These are phyloP conservation scores for Talaromyces wortmannii DNA, from an alignment of 495 filamentous ascomycete genomes.

Conservation along the genomic window DNA sequence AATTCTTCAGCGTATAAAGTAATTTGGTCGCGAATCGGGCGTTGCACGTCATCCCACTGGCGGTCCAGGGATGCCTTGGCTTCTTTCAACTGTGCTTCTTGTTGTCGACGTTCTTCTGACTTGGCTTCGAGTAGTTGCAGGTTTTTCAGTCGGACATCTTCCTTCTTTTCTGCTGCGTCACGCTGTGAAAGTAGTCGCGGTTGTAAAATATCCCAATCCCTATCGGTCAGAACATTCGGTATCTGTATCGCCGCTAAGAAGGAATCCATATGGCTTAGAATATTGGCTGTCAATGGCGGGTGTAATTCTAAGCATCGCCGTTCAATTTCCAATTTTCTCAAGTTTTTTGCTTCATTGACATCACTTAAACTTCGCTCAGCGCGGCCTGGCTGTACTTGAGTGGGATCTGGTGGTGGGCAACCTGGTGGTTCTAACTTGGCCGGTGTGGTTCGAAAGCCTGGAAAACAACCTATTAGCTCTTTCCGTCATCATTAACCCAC, in stretches of 20 bases:
- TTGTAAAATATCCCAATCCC: constrained; percentile 57
- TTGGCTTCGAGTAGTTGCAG: constrained; percentile 34
- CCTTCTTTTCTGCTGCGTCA: constrained; percentile 47
- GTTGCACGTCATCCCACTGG: constrained; percentile 62
- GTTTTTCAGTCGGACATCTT: constrained; percentile 35
- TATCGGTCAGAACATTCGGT: constrained; percentile 52
- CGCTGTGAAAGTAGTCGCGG: constrained; percentile 59
- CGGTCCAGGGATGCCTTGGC: constrained; percentile 53
- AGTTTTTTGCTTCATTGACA: constrained; percentile 49
- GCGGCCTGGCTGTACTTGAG: constrained; percentile 9
- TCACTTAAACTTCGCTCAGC: constrained; percentile 33
- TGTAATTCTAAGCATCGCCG: constrained; percentile 51
- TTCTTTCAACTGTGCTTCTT: constrained; percentile 43
- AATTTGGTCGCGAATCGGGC: constrained; percentile 52
- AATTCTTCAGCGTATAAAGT: constrained; percentile 56
- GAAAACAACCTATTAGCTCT: not conserved
- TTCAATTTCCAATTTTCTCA: constrained; percentile 60
- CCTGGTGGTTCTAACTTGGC: not conserved
- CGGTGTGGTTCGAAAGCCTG: too few relatives aligned
- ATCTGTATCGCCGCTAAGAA: constrained; percentile 67
- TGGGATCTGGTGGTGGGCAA: not conserved
- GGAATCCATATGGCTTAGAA: constrained; percentile 59
- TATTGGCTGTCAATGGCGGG: constrained; percentile 50
- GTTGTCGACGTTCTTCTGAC: constrained; percentile 30
- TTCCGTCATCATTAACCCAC: too few relatives aligned